Percentiles rank a stretch among this genome's conserved stretches.
Conservation (phyloP, 1,139 yeast species). For the Yamadazyma songkhlaensis region DNA sequence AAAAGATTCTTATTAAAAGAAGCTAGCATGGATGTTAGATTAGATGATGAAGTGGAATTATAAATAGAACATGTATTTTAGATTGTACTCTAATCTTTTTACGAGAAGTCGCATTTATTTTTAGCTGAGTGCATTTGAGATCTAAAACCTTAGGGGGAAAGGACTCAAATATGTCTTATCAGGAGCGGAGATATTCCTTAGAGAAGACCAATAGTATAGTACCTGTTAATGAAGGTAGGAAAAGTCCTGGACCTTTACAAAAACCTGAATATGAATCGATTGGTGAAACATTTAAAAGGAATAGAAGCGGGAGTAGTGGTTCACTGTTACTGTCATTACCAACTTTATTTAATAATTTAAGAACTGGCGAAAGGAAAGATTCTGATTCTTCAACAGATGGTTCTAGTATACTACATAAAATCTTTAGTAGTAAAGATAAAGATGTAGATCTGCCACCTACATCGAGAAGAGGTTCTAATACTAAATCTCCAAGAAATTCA, state of each 20-base stretch:
- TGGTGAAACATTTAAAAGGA: not conserved
- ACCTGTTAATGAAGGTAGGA: constrained; percentile 1
- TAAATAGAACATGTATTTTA: constrained; percentile 1
- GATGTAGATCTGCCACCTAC: too few relatives aligned
- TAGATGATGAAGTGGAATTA: constrained; percentile 28
- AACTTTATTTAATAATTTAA: constrained; percentile 18
- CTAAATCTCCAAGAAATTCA: constrained; percentile 5
- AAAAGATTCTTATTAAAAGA: constrained; percentile 52
- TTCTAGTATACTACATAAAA: constrained; percentile 7
- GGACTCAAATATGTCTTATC: not conserved
- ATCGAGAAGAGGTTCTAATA: constrained; percentile 1
- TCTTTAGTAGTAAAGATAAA: constrained; percentile 11
- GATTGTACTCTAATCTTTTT: not conserved
- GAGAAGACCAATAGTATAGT: not conserved
- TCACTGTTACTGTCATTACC: constrained; percentile 25
- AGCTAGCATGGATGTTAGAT: constrained; percentile 35
- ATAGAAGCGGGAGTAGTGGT: constrained; percentile 10
- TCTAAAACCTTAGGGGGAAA: not conserved
- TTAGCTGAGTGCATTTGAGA: not conserved
- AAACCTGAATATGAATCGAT: not conserved
- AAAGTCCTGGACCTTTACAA: constrained; percentile 1
- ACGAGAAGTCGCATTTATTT: not conserved
- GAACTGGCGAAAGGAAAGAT: constrained; percentile 18
- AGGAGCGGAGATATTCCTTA: constrained; percentile 1
- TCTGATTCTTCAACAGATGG: constrained; percentile 11